Conservation (phyloP, 2,329 filamentous ascomycete genomes). For the Aaosphaeria pasadenensis region DNA sequence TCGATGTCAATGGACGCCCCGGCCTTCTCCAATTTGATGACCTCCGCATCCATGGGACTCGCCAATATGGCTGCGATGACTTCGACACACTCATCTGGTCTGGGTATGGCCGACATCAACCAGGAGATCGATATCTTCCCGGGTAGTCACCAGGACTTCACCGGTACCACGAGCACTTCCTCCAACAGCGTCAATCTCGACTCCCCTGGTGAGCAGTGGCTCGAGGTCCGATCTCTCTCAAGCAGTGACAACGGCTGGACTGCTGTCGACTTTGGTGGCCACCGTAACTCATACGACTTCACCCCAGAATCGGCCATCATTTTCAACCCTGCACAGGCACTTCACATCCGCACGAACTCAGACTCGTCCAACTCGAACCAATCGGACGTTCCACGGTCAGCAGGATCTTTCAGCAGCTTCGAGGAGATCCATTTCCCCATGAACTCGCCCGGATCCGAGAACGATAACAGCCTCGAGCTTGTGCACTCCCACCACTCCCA, state of each 20-base stretch:
- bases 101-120: slow-evolving; percentile 65
- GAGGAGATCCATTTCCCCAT: slow-evolving; percentile 71
- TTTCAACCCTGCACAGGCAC: slow-evolving; percentile 87
- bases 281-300: slow-evolving; percentile 67
- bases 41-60: slow-evolving; percentile 41
- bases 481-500: slow-evolving; percentile 25
- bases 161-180: slow-evolving; percentile 18
- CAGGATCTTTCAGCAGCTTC: slow-evolving; percentile 73
- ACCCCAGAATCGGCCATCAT: slow-evolving; percentile 64
- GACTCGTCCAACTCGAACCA: slow-evolving; percentile 82
- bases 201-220: slow-evolving; percentile 74
- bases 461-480: slow-evolving; percentile 28
- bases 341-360: slow-evolving; percentile 83
- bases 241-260: slow-evolving; percentile 80
- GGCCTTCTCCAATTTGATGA: slow-evolving; percentile 40
- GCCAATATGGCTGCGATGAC: slow-evolving; percentile 24
- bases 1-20: slow-evolving; percentile 41
- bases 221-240: slow-evolving; percentile 86
- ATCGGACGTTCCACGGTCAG: slow-evolving; percentile 57
- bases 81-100: slow-evolving; percentile 12
- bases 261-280: slow-evolving; percentile 61
- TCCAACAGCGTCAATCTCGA: slow-evolving; percentile 47
- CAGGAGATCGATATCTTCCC: slow-evolving; percentile 59
- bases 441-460: slow-evolving; percentile 78
- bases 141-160: slow-evolving; percentile 49